A percentile compares a stretch with the other conserved stretches of the same genome.
phyloP scores from a whole-genome alignment of 2,329 filamentous ascomycete species.

The Chaetomiaceae sp. region DNA sequence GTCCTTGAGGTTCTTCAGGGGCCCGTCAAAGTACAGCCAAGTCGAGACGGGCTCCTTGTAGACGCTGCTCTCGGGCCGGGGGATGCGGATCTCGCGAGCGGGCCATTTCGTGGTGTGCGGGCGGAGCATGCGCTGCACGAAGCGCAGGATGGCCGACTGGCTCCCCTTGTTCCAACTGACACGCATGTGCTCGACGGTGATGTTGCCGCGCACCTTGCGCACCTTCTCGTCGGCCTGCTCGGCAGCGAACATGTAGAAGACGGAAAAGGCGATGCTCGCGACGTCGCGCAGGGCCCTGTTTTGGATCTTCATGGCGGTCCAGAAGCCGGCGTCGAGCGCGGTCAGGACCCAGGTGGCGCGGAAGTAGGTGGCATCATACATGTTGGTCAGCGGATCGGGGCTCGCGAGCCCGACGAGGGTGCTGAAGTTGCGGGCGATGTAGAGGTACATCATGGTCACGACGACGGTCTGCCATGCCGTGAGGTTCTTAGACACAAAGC shows the following conservation, averaged over 20 bases:
- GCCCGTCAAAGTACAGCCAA: conserved; percentile 94
- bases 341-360: conserved; percentile 96
- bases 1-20: conserved; percentile 68
- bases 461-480: conserved; percentile 89
- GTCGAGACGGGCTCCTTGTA: conserved; percentile 78
- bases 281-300: conserved; percentile 75
- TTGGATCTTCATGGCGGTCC: conserved; percentile 93
- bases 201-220: conserved; percentile 74
- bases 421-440: conserved; percentile 87
- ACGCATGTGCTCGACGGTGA: conserved; percentile 87
- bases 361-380: conserved; percentile 90
- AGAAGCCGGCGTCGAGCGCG: conserved; percentile 91
- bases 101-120: conserved; percentile 77
- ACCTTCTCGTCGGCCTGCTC: conserved; percentile 97
- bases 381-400: conserved; percentile 87
- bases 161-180: conserved; percentile 95
- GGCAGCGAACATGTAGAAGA: conserved; percentile 88
- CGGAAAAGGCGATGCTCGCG: conserved; percentile 74
- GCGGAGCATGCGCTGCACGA: conserved; percentile 66
- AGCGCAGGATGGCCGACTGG: conserved; percentile 70
- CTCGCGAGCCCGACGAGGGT: conserved; percentile 87
- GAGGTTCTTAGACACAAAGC: conserved; percentile 62
- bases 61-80: conserved; percentile 70
- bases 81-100: conserved; percentile 78
- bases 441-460: conserved; percentile 84